A percentile compares a stretch with the other conserved stretches of the same genome.
Conservation (phyloP, 2,329 filamentous ascomycete genomes). For the Penicillium brevicompactum region DNA sequence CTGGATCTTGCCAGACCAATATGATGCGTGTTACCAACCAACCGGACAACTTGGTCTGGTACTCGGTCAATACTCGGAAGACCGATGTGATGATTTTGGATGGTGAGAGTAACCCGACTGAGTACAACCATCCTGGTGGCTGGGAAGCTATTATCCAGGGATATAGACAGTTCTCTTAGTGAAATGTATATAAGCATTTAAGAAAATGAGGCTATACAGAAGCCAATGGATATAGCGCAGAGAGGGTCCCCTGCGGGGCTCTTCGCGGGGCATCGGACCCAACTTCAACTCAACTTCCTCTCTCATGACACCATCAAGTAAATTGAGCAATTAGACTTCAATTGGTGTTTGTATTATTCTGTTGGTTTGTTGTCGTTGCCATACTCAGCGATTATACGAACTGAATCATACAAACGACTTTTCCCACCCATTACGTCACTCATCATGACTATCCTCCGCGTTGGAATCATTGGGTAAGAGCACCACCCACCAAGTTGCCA, state of each 20-base stretch:
- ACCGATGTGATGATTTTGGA: slow-evolving; percentile 34
- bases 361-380: no score
- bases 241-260: background rate
- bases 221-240: background rate
- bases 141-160: slow-evolving; percentile 39
- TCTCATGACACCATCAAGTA: background rate
- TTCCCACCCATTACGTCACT: background rate
- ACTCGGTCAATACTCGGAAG: slow-evolving; percentile 30
- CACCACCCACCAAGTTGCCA: no score
- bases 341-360: no score
- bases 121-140: slow-evolving; percentile 34
- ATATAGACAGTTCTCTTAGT: slow-evolving; percentile 20
- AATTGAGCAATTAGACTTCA: background rate
- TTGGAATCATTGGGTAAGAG: slow-evolving; percentile 8
- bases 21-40: slow-evolving; percentile 22
- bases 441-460: slow-evolving; percentile 8
- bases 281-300: background rate
- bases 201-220: background rate
- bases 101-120: slow-evolving; percentile 23
- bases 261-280: background rate
- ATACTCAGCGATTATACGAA: background rate
- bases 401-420: background rate
- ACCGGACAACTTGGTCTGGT: slow-evolving; percentile 25
- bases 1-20: slow-evolving; percentile 39
- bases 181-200: background rate